These are phyloP conservation scores for Phialophora tarda DNA, from an alignment of 2,329 filamentous ascomycete species.

Conservation along the genomic window DNA sequence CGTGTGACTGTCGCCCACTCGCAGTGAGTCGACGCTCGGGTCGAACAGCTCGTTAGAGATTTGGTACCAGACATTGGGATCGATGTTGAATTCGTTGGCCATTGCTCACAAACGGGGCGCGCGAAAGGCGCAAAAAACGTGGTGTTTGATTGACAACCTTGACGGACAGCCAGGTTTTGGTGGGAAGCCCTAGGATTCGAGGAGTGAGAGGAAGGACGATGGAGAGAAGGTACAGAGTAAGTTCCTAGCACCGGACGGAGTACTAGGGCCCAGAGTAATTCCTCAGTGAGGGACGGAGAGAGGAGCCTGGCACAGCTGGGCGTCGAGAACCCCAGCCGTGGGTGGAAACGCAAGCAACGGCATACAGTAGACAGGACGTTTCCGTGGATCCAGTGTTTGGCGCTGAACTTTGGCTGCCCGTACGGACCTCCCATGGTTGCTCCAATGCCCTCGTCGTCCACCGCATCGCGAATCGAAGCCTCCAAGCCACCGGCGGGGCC, in stretches of 20 bases:
- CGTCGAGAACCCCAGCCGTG: background rate
- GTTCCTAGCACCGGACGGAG: no score
- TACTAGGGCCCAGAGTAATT: no score
- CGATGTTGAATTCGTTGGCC: conserved; percentile 11
- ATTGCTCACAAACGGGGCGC: background rate
- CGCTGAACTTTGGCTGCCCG: background rate
- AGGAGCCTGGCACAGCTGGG: background rate
- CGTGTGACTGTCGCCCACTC: conserved; percentile 2
- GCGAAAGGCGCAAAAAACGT: background rate
- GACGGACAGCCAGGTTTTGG: background rate
- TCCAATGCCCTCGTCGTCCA: background rate
- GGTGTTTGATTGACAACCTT: background rate
- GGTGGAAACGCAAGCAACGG: background rate
- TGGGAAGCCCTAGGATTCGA: background rate
- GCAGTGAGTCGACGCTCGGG: background rate
- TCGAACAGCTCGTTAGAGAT: conserved; percentile 4
- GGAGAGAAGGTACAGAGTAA: background rate
- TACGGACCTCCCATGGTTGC: background rate
- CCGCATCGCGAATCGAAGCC: background rate
- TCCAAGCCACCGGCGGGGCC: background rate
- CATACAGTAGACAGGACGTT: background rate
- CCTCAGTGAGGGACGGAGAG: no score
- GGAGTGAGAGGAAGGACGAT: background rate
- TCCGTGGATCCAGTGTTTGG: background rate
- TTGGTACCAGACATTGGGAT: conserved; percentile 14